Base-by-base conservation (phyloP, 2,329 filamentous ascomycete species). In the Lecanicillium sp. region DNA sequence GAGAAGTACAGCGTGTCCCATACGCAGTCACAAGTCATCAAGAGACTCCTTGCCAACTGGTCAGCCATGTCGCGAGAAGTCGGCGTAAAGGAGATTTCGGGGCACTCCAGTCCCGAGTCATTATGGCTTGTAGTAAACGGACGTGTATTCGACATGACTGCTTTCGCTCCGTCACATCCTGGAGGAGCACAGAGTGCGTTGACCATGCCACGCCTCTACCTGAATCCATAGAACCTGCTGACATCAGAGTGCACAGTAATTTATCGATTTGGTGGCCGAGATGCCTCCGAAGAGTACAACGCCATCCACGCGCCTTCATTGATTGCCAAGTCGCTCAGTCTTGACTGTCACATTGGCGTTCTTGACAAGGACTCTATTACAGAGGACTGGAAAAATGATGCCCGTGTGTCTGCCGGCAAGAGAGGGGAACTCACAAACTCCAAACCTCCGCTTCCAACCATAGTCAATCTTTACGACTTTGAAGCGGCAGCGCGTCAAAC, bases 71-170 rank as follows among this genome's bases (percentile, higher is more conserved):
- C 41, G 8, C 49, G 20, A 13, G 20, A 54, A 12, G 35, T 73
- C 15, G 63, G 65, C 12, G 48, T 55, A 3, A 46, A 60, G 30
- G 63, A 75, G 42, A 55, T 78, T 41, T 60, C 61, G 1, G 51
- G 51, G 28, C 73, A 78, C 48, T 64, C 59, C 30, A 62, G 54
- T 0, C 55, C 60, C 1, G 57, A 65, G 12, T 67, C 77, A 48
- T 64, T 72, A 48, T 85, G 80, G 81, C 70, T 84, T 43, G 77
- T 82, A 16, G 70, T 85, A n/a, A 71, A 83, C 49, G 70, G 71
- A 28, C 65, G 71, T 41, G 78, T 83, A 29, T 84, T 79, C 63
- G 77, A 85, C 54, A 59, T 53, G 16, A 51, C 51, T 0, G 37
- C 43, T 9, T 53, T 53, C 22, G 50, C 50, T 1, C 43, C 46